Conservation (phyloP, 306 rosid species). For the Dalbergia cochinchinensis region DNA sequence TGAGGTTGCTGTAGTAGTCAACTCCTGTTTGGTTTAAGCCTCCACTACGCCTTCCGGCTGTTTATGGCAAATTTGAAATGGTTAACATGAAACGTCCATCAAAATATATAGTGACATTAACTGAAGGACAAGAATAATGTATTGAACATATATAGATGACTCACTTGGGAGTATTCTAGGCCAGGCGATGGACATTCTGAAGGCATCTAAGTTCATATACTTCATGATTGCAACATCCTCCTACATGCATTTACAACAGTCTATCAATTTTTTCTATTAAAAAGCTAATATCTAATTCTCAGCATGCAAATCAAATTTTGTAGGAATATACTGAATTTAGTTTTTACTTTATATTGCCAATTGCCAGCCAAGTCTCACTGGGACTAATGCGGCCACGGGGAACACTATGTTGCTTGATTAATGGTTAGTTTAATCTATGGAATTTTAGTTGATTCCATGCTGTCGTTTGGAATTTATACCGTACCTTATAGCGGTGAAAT, state of each 20-base stretch:
- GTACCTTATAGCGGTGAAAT: slow-evolving; percentile 56
- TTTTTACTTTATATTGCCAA: neutral
- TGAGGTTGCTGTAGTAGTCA: slow-evolving; percentile 63
- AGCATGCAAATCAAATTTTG: too few relatives aligned
- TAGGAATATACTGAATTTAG: too few relatives aligned
- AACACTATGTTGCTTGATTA: neutral
- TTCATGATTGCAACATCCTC: slow-evolving; percentile 73
- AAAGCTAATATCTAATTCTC: neutral
- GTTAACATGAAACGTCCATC: neutral
- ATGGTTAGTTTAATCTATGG: neutral
- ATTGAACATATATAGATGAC: neutral
- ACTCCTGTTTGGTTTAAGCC: slow-evolving; percentile 65
- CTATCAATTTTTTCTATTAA: neutral
- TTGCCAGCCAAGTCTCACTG: neutral
- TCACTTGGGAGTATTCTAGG: slow-evolving; percentile 77
- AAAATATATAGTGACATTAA: neutral
- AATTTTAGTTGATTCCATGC: neutral
- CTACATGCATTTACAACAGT: slow-evolving; percentile 27
- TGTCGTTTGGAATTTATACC: neutral
- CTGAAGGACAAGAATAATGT: neutral
- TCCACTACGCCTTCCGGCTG: slow-evolving; percentile 63
- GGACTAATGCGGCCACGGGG: too few relatives aligned
- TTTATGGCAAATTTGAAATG: neutral
- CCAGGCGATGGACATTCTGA: slow-evolving; percentile 85
- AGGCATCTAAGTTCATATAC: slow-evolving; percentile 63